phyloP scores from a whole-genome alignment of 164 flowering plant genomes.

The Sextonia rubra region DNA sequence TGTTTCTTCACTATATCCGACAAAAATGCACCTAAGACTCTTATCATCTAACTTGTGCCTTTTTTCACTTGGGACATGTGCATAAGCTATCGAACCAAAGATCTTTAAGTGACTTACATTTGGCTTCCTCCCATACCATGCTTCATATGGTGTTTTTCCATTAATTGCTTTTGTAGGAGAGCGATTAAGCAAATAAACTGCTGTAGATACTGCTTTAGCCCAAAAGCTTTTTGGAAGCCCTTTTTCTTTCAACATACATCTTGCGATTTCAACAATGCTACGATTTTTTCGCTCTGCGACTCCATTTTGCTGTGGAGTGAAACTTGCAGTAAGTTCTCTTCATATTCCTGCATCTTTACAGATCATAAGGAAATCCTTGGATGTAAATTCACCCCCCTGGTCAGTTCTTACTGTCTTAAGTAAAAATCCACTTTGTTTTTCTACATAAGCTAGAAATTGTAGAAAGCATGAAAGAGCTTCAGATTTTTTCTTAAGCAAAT shows the following conservation, averaged over 20 bases:
- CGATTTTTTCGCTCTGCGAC: background rate
- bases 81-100: no score
- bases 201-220: background rate
- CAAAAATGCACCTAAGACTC: no score
- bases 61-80: no score
- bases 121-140: no score
- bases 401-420: background rate
- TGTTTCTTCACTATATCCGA: no score
- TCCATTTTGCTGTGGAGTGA: background rate
- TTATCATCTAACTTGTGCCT: no score
- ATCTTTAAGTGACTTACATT: no score
- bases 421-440: background rate
- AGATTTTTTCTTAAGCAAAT: background rate
- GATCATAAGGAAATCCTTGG: background rate
- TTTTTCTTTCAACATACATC: conserved; percentile 2
- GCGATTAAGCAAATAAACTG: no score
- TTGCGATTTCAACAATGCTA: background rate
- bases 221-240: background rate
- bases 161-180: no score
- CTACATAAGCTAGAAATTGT: background rate
- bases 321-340: background rate
- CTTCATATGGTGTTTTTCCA: no score
- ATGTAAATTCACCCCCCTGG: background rate
- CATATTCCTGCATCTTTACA: background rate
- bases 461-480: background rate